Evolutionary conservation across 768 basidiomycete genomes (phyloP), one percentile per base, ranked within the genome.

Genomic region (Tephrocybe rancida): DNA sequence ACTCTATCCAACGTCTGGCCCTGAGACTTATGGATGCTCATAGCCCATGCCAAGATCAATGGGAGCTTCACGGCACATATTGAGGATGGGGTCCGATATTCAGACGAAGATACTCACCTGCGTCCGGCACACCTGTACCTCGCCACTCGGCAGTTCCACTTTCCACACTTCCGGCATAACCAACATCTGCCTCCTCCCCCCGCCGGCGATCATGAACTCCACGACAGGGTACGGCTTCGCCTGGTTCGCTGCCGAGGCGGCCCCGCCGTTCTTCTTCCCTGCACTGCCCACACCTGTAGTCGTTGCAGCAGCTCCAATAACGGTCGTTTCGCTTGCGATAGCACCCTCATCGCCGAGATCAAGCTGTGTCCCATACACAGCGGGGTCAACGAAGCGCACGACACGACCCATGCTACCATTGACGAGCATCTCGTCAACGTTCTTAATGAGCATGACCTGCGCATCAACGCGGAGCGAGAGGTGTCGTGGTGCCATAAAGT

Each of bases 11-110:
- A 77, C 0, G 97, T 98, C 69, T 98, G 97, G 9, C 97, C 97
- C 69, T 99, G 97, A 10, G 90, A 91, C 67, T 99, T 99, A 70
- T 99, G 97, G 57, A 98, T 98, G 43, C 89, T 92, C 92, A 98
- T 96, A 0, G 96, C 95, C 96, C 95, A 98, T 0, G 95, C 82
- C 34, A 96, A 78, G 54, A 97, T 95, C 22, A 98, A 67, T 0
- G 92, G 93, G 1, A 96, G 68, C 92, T 95, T 59, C 8, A 46
- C 24, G 10, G 29, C 16, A n/a, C 26, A 41, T 39, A 37, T 53
- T 32, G 37, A 24, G n/a, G 16, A 37, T 13, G 4, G 35, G n/a
- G 4, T 9, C 14, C 13, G 10, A n/a, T 46, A 48, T 42, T 25
- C 18, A 26, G 19, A 3, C 37, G 49, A 43, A 13, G 19, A 44